A percentile compares a stretch with the other conserved stretches of the same genome.
Evolutionary conservation across 1,284 basidiomycete species (phyloP).

Genomic region (Phenoliferia sp.): DNA sequence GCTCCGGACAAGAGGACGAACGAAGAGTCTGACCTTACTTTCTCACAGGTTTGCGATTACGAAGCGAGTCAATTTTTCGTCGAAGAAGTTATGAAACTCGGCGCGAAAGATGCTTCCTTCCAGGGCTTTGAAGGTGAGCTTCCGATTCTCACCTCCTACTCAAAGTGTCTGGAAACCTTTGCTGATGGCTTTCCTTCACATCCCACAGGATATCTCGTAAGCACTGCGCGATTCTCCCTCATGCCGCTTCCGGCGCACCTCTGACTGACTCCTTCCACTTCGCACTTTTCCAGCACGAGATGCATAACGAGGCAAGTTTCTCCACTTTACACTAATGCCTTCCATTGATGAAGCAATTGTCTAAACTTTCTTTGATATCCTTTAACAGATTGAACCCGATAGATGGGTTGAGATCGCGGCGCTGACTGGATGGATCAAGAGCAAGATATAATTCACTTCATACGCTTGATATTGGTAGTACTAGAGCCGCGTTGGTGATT

Average conservation of each 20-base stretch:
- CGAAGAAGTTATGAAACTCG: constrained; percentile 13
- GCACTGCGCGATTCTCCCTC: not conserved
- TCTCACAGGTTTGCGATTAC: constrained; percentile 8
- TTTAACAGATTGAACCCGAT: constrained; percentile 25
- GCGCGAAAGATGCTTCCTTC: constrained; percentile 14
- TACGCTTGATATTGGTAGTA: too few relatives aligned
- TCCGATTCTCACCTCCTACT: not conserved
- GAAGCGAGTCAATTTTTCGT: constrained; percentile 9
- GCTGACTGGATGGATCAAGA: constrained; percentile 26
- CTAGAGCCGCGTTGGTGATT: too few relatives aligned
- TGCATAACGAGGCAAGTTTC: constrained; percentile 30
- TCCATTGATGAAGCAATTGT: too few relatives aligned
- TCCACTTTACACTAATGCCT: too few relatives aligned
- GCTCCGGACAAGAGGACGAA: not conserved
- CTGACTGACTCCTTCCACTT: not conserved
- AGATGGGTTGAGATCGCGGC: constrained; percentile 18
- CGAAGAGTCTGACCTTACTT: not conserved
- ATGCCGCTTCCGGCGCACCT: not conserved
- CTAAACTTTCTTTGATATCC: not conserved
- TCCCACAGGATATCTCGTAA: constrained; percentile 13
- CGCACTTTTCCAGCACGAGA: constrained; percentile 28
- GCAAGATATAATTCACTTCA: constrained; percentile 14
- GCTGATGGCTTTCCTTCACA: not conserved
- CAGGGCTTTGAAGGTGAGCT: constrained; percentile 14
- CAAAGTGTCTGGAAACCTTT: not conserved